These are phyloP conservation scores for Podospora pseudocomata DNA, from an alignment of 495 filamentous ascomycete species.

Conservation along the genomic window DNA sequence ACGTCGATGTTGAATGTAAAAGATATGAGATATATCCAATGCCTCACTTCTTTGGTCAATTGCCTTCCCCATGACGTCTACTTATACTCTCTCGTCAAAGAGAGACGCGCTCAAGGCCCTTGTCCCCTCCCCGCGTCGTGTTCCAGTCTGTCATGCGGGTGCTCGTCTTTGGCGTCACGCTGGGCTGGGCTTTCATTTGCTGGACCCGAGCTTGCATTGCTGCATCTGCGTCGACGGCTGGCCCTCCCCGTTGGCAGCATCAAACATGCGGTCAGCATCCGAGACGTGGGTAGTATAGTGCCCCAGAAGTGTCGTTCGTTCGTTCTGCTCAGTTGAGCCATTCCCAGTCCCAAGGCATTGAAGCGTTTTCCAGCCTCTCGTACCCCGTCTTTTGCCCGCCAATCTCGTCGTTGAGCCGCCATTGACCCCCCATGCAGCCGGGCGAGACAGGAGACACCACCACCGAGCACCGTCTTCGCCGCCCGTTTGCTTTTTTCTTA, in stretches of 20 bases:
- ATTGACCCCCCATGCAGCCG: neutral
- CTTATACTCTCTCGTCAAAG: neutral
- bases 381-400: neutral
- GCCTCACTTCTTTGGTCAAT: neutral
- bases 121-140: conserved; percentile 3
- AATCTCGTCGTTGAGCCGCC: neutral
- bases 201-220: conserved; percentile 3
- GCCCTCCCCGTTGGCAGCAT: conserved; percentile 4
- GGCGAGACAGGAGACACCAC: neutral
- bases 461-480: conserved; percentile 5
- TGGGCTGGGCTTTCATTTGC: conserved; percentile 14
- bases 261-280: conserved; percentile 25
- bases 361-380: conserved; percentile 11
- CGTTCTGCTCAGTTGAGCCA: conserved; percentile 3
- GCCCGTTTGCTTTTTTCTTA: conserved; percentile 8
- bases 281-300: neutral
- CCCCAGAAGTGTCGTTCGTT: conserved; percentile 1
- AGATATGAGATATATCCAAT: neutral
- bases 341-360: neutral
- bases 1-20: neutral
- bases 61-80: neutral
- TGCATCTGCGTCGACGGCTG: conserved; percentile 9
- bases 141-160: conserved; percentile 2
- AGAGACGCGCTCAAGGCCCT: neutral
- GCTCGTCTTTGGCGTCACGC: conserved; percentile 12